Base-by-base conservation (phyloP, 2,329 filamentous ascomycete species). In the Colletotrichum sp. region DNA sequence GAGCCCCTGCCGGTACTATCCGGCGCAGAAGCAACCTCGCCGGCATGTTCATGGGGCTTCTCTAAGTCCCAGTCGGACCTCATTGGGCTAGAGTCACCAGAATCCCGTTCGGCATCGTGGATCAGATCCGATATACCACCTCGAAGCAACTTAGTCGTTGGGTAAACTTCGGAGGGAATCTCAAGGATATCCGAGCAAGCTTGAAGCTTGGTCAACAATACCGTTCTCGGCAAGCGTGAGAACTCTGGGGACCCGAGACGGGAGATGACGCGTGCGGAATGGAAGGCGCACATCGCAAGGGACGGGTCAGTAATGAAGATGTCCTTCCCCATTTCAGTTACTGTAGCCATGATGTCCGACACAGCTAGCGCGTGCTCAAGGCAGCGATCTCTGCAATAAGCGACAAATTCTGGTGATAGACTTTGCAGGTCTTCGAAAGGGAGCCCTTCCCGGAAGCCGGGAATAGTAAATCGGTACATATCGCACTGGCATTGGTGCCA, bases 401-500 rank as follows among this genome's bases (percentile, higher is more conserved):
- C 39, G 28, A 73, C 66, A 22, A 66, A 64, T 7, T 65, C 65
- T 5, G 60, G 15, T 3, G 75, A 44, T 1, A 76, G 32, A 3
- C 8, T 24, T 24, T 52, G 34, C 6, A 76, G 18, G 12, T 76
- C 75, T 30, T 69, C 71, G 3, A 69, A 9, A 2, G 71, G 55
- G 1, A 76, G 62, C 1, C 75, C 75, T 55, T 76, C 75, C 4
- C 75, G 66, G 28, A 76, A 70, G 4, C 71, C 80, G 0, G 79
- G 80, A 2, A 81, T 80, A 0, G 79, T 76, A 9, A 81, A 81
- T 3, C 80, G 76, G 26, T 78, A 81, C 6, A 81, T 75, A 22
- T 81, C 80, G 55, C 79, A 80, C 15, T 81, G 79, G 1, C 77
- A 77, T 26, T 81, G 80, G 55, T 81, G 80, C 79, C 79, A 80